A percentile compares a stretch with the other conserved stretches of the same genome.
Conservation (phyloP, 2,329 filamentous ascomycete genomes). For the Stemphylium lycopersici region DNA sequence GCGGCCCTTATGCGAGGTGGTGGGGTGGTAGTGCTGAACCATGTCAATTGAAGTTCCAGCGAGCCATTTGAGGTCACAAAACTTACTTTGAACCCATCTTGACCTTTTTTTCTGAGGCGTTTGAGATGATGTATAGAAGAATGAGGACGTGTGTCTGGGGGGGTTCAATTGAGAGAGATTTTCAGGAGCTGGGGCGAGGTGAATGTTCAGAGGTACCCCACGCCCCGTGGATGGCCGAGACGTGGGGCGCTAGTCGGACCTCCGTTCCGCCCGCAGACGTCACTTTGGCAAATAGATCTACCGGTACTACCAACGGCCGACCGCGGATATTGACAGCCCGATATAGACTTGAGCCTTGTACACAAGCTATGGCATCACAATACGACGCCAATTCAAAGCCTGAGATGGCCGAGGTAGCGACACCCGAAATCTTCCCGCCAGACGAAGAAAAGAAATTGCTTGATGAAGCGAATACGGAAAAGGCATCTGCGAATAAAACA, state of each 20-base stretch:
- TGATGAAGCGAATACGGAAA: slow-evolving; percentile 72
- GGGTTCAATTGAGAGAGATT: slow-evolving; percentile 4
- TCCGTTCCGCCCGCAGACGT: slow-evolving; percentile 20
- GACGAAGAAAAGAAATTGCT: slow-evolving; percentile 61
- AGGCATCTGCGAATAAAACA: slow-evolving; percentile 77
- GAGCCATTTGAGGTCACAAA: background rate
- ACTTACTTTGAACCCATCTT: slow-evolving; percentile 27
- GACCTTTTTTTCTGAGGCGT: background rate
- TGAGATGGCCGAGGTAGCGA: slow-evolving; percentile 8
- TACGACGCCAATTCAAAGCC: slow-evolving; percentile 8
- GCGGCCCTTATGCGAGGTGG: slow-evolving; percentile 83
- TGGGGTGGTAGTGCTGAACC: slow-evolving; percentile 21
- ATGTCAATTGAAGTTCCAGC: background rate
- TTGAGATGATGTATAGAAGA: background rate
- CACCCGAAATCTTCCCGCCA: slow-evolving; percentile 37
- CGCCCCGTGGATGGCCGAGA: slow-evolving; percentile 18
- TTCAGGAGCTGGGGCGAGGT: slow-evolving; percentile 11
- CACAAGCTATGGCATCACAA: slow-evolving; percentile 11
- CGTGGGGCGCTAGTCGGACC: slow-evolving; percentile 15
- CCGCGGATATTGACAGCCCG: background rate
- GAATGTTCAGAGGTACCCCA: slow-evolving; percentile 24
- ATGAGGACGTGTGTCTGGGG: background rate
- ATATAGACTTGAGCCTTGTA: background rate
- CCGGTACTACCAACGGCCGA: slow-evolving; percentile 1
- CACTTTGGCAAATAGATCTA: slow-evolving; percentile 29